phyloP scores from a whole-genome alignment of 371 early-diverging fungal species.

The Phascolomyces articulosus region DNA sequence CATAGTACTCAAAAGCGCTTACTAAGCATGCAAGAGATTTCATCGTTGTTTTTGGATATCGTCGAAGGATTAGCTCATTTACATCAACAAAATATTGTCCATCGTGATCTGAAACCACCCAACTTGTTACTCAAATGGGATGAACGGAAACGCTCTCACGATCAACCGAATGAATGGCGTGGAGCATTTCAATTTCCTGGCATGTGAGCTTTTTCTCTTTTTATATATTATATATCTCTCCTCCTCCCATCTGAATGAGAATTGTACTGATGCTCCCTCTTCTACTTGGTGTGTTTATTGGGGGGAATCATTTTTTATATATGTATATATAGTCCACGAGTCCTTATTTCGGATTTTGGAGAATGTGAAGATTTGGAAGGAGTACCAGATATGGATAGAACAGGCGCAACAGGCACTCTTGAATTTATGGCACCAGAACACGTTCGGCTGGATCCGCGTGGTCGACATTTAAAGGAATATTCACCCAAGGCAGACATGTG shows the following conservation, averaged over 20 bases:
- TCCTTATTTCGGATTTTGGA: constrained; percentile 95
- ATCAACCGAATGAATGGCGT: constrained; percentile 29
- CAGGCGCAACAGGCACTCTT: constrained; percentile 94
- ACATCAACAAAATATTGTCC: constrained; percentile 81
- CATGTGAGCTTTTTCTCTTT: constrained; percentile 9
- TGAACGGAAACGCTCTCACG: constrained; percentile 27
- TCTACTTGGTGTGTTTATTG: too few species aligned
- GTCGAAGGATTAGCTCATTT: constrained; percentile 88
- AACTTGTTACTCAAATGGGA: constrained; percentile 84
- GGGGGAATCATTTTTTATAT: too few species aligned
- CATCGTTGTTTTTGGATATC: constrained; percentile 86
- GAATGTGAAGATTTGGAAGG: constrained; percentile 86
- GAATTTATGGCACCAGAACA: constrained; percentile 96
- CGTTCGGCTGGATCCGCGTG: constrained; percentile 47
- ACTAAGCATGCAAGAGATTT: constrained; percentile 74
- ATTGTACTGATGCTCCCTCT: too few species aligned
- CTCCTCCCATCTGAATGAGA: not conserved
- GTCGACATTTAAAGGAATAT: constrained; percentile 72
- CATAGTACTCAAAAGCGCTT: constrained; percentile 29
- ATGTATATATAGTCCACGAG: constrained; percentile 82
- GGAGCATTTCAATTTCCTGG: constrained; percentile 24
- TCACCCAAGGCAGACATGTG: constrained; percentile 92
- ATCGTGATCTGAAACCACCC: constrained; percentile 92
- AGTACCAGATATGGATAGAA: constrained; percentile 65
- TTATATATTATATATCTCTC: too few species aligned